These are phyloP conservation scores for Raphanus sativus DNA, from an alignment of 345 rosid species.

Conservation along the genomic window DNA sequence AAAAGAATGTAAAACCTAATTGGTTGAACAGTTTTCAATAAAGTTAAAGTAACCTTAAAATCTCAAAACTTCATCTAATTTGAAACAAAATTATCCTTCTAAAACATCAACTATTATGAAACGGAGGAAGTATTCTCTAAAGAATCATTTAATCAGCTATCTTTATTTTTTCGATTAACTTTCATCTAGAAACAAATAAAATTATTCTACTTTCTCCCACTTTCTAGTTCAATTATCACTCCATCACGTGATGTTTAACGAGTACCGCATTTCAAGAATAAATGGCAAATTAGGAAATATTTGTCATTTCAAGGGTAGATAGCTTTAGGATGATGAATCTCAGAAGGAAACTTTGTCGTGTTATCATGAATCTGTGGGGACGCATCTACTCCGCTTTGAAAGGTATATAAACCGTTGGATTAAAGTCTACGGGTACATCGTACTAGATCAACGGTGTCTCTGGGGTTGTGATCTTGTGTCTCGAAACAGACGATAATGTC, in stretches of 20 bases:
- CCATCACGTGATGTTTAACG: slow-evolving; percentile 51
- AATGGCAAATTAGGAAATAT: slow-evolving; percentile 50
- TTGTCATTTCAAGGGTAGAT: slow-evolving; percentile 11
- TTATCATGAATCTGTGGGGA: slow-evolving; percentile 40
- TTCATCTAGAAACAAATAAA: neutral
- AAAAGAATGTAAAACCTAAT: too few species aligned
- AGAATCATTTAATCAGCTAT: neutral
- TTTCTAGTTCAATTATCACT: slow-evolving; percentile 14
- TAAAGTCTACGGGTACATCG: neutral
- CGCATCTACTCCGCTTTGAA: neutral
- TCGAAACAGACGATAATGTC: slow-evolving; percentile 11
- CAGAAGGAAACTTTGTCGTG: slow-evolving; percentile 47
- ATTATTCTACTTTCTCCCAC: neutral
- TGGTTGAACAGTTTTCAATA: too few species aligned
- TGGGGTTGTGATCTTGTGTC: neutral
- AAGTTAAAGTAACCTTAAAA: too few species aligned
- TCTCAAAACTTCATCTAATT: too few species aligned
- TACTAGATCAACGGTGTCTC: slow-evolving; percentile 18
- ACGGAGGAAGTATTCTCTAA: too few species aligned
- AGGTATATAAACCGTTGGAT: slow-evolving; percentile 35
- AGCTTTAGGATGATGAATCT: neutral
- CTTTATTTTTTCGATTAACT: neutral
- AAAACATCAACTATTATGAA: too few species aligned
- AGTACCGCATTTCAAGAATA: slow-evolving; percentile 40
- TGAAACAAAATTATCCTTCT: too few species aligned